phyloP scores from a whole-genome alignment of 345 rosid species.

The Sonneratia alba region DNA sequence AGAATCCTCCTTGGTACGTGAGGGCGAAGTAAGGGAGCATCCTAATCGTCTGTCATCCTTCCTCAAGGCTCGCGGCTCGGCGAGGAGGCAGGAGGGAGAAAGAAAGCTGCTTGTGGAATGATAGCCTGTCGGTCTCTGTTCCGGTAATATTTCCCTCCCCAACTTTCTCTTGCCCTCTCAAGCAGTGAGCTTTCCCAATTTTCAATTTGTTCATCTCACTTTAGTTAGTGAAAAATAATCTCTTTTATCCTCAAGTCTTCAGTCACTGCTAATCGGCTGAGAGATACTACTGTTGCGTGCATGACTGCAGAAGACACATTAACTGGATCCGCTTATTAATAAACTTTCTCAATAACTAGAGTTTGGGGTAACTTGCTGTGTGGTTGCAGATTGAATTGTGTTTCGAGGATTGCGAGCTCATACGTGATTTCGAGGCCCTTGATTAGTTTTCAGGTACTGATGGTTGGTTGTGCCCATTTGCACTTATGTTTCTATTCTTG shows the following conservation, averaged over 20 bases:
- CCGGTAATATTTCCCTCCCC: background rate
- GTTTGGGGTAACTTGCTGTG: background rate
- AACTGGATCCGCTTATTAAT: background rate
- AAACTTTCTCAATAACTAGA: background rate
- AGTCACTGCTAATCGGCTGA: background rate
- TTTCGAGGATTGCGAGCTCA: slow-evolving; percentile 24
- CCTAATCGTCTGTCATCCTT: background rate
- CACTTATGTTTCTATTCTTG: background rate
- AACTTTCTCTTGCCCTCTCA: background rate
- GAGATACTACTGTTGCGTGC: background rate
- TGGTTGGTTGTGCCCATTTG: background rate
- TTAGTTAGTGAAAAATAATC: background rate
- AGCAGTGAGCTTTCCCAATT: no score
- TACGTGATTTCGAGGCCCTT: slow-evolving; percentile 23
- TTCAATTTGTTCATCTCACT: background rate
- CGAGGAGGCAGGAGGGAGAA: background rate
- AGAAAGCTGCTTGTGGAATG: background rate
- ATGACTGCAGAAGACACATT: background rate
- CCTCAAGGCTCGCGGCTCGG: background rate
- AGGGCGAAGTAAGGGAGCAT: background rate
- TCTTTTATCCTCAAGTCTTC: background rate
- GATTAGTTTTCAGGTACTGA: slow-evolving; percentile 28
- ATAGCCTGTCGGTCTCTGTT: background rate
- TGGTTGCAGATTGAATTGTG: slow-evolving; percentile 32
- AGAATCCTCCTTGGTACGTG: background rate